A percentile compares a stretch with the other conserved stretches of the same genome.
Conservation (phyloP, 192 early-diverging fungal species). For the Coemansia sp. region DNA sequence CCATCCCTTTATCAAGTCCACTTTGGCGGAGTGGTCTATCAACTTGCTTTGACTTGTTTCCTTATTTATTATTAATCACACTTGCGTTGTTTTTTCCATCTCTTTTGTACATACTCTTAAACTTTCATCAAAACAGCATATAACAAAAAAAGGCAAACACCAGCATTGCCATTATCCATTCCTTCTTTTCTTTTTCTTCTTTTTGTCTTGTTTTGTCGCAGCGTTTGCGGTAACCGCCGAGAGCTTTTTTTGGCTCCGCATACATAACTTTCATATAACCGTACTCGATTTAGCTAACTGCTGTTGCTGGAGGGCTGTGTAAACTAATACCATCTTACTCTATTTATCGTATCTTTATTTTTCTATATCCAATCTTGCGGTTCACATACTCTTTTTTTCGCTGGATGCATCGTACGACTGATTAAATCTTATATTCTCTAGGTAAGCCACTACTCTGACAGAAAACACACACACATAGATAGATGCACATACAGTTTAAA, state of each 20-base stretch:
- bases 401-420: not conserved
- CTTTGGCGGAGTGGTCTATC: constrained; percentile 7
- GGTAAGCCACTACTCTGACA: not conserved
- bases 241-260: not conserved
- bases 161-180: constrained; percentile 1
- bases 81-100: not conserved
- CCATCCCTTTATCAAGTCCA: not conserved
- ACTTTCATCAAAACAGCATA: not conserved
- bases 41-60: not conserved
- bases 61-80: constrained; percentile 1
- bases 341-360: not conserved
- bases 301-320: not conserved
- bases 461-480: too few relatives aligned
- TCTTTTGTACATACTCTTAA: constrained; percentile 8
- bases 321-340: not conserved
- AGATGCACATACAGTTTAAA: too few relatives aligned
- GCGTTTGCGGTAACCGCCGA: not conserved
- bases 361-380: not conserved
- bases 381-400: not conserved
- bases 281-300: not conserved
- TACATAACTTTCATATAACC: not conserved
- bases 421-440: not conserved
- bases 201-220: not conserved
- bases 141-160: not conserved
- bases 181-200: not conserved